Evolutionary conservation across 2,329 filamentous ascomycete species (phyloP), one percentile per base, ranked within the genome.

Genomic region (Fusarium haematococcum): DNA sequence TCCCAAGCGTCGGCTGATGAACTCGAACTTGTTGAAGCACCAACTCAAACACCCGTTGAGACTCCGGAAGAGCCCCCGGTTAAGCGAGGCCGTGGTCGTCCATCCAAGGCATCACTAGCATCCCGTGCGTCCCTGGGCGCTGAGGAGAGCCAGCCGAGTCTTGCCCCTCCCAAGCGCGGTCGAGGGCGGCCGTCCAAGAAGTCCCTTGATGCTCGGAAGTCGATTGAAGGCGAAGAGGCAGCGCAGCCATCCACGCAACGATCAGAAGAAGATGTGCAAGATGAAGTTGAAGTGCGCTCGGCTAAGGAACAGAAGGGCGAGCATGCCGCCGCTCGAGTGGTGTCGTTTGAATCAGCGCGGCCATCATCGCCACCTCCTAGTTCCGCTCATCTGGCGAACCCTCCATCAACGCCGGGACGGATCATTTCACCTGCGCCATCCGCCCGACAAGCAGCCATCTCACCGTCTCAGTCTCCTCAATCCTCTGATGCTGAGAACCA

Each of bases 401-500:
- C 81, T 10, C 85, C 86, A 3, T 78, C 86, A 4, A 88, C 88
- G 1, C 87, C 88, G 4, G 80, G 80, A 23, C 75, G 83, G 41
- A 73, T 79, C 43, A 79, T 83, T 27, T 87, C 86, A 1, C 85
- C 88, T 2, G 85, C 85, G 0, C 83, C 85, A 2, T 85, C 86
- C 6, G 86, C 88, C 13, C 86, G 85, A 64, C 89, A 91, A 71
- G 81, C 89, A 14, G 89, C 83, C 2, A 75, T 89, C 7, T 90
- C 90, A 1, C 91, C 91, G 0, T 93, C 92, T 0, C 88, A 89
- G 20, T 93, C 93, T 1, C 92, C 92, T 0, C 93, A 94, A 76
- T 92, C 93, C 1, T 95, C 94, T 0, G 92, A 97, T 79, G 93
- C 92, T 0, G 94, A 97, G 81, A 96, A 96, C 75, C 91, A 90